Base-by-base conservation (phyloP, 2,329 filamentous ascomycete species). In the Tolypocladium inflatum region DNA sequence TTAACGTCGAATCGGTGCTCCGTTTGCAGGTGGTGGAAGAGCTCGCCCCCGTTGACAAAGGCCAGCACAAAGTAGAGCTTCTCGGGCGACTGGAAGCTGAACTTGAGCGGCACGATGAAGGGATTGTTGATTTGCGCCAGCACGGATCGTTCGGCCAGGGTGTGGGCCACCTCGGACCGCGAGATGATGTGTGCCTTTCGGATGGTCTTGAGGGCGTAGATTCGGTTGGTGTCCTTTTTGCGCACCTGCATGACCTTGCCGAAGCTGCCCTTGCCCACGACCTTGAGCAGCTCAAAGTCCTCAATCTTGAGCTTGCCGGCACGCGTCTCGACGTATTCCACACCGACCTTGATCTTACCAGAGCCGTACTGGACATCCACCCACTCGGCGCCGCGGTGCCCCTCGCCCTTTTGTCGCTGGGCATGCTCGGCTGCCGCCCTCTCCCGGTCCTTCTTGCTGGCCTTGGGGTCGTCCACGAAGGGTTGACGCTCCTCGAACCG, bases 211-310 rank as follows among this genome's bases (percentile, higher is more conserved):
- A 99, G 85, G 57, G 94, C 94, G 76, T 99, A 99, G 73, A 99
- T 97, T 68, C 94, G 92, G 71, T 87, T 88, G 39, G 94, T 99
- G 76, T 99, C 93, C 75, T 94, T 94, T 81, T 99, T 99, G 78
- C 89, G 87, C 70, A 99, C 94, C 78, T 97, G 93, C 91, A 97
- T 97, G 72, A 97, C 94, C 78, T 97, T 97, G 75, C 94, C 94
- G 73, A 97, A 97, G 75, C 91, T 97, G 63, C 94, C 94, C 76
- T 97, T 97, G 62, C 94, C 94, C 33, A 99, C 92, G 9, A 99
- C 92, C 79, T 97, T 99, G 73, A 99, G 83, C 64, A 99, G 80
- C 68, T 97, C 91, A 72, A 99, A 99, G 73, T 97, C 92, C 64
- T 97, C 93, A 69, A 99, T 93, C 73, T 91, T 92, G 66, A 99